A percentile compares a stretch with the other conserved stretches of the same genome.
These are phyloP conservation scores for Aspergillus campestris DNA, from an alignment of 495 filamentous ascomycete genomes.

Conservation along the genomic window DNA sequence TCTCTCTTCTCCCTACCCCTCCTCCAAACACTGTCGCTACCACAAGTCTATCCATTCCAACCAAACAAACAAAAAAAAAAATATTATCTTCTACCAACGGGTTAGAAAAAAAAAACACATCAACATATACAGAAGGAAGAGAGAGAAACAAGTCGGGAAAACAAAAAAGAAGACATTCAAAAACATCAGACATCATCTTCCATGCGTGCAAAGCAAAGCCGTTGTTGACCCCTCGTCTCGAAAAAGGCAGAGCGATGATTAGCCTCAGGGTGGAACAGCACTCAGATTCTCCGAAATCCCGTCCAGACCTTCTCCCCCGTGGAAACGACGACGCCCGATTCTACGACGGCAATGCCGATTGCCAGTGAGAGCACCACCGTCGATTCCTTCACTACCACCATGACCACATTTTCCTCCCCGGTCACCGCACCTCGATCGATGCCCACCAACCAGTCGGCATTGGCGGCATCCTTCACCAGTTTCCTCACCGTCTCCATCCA, in stretches of 20 bases:
- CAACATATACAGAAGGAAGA: not conserved
- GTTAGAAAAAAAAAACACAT: not conserved
- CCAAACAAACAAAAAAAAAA: constrained; percentile 5
- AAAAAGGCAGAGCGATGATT: constrained; percentile 45
- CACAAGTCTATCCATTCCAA: too few relatives aligned
- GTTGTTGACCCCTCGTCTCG: constrained; percentile 24
- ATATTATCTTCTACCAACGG: constrained; percentile 6
- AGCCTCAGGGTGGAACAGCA: constrained; percentile 43
- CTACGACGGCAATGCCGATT: constrained; percentile 38
- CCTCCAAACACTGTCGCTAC: not conserved
- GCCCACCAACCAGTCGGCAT: constrained; percentile 38
- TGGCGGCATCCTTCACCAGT: constrained; percentile 45
- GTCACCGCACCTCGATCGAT: constrained; percentile 35
- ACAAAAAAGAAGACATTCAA: not conserved
- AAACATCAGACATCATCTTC: not conserved
- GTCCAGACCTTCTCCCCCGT: constrained; percentile 31
- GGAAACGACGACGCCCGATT: constrained; percentile 30
- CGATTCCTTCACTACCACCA: constrained; percentile 32
- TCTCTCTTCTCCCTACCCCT: not conserved
- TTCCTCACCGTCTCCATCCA: constrained; percentile 89
- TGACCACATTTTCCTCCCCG: constrained; percentile 40
- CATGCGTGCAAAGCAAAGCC: constrained; percentile 5
- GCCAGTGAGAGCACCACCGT: constrained; percentile 40
- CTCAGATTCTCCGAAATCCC: constrained; percentile 39
- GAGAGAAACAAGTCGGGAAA: not conserved